Evolutionary conservation across 2,329 filamentous ascomycete genomes (phyloP).

Genomic region (Rhynchosporium graminicola): DNA sequence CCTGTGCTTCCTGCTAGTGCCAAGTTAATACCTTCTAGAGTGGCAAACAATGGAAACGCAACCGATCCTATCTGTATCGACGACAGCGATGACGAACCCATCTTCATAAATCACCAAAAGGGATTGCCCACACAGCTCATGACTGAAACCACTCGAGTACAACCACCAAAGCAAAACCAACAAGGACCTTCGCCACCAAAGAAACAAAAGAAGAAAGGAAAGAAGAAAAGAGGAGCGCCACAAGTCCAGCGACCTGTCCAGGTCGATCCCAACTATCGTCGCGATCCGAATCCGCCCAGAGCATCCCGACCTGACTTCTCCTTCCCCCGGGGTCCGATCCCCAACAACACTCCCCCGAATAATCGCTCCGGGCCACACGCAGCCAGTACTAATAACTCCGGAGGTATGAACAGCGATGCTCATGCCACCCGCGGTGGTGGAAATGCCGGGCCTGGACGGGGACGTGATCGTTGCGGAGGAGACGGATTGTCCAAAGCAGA

Average conservation of each 20-base stretch:
- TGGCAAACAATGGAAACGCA: constrained; percentile 36
- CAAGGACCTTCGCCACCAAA: not conserved
- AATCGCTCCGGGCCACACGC: not conserved
- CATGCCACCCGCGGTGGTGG: not conserved
- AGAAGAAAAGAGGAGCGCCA: not conserved
- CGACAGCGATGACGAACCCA: constrained; percentile 33
- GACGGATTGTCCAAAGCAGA: not conserved
- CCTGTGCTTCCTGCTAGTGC: constrained; percentile 35
- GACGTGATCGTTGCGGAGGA: not conserved
- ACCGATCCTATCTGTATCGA: constrained; percentile 37
- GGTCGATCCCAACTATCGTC: not conserved
- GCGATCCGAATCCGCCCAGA: not conserved
- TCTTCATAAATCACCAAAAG: constrained; percentile 37
- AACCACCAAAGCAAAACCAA: not conserved
- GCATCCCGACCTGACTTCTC: constrained; percentile 6
- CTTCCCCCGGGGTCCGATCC: not conserved
- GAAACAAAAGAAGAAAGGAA: not conserved
- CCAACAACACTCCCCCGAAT: not conserved
- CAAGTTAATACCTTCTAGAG: constrained; percentile 31
- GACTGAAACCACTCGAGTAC: not conserved
- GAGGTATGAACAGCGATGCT: not conserved
- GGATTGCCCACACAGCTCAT: constrained; percentile 20
- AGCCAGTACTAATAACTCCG: not conserved
- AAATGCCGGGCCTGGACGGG: not conserved
- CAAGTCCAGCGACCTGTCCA: not conserved